Evolutionary conservation across 192 early-diverging fungal species (phyloP), one percentile per base, ranked within the genome.

Genomic region (Backusella tuberculispora): DNA sequence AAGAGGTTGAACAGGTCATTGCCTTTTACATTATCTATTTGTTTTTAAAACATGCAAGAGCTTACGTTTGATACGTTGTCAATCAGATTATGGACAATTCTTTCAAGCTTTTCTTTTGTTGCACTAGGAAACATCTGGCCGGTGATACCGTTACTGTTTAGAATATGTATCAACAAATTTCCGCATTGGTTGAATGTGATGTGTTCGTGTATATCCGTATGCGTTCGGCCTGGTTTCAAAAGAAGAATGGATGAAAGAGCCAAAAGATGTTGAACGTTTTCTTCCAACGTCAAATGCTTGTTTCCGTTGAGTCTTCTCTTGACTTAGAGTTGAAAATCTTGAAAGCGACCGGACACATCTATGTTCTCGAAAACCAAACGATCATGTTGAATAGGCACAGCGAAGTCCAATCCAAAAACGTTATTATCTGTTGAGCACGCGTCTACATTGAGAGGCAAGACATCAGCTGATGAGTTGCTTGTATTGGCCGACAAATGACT

Each of bases 71-170:
- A 68, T 45, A 68, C 66, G 14, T n/a, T 45, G 43, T 41, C 4
- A 45, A 45, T 42, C 66, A 68, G 2, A 19, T 68, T 68, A 41
- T 68, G 41, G 41, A 68, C 66, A 68, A 68, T 68, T 68, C 43
- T 15, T 68, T 68, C 66, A 68, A 68, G 66, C 38, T 68, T 68
- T 68, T 41, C 43, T 45, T 68, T 68, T 68, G 40, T 68, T 68
- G 43, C 15, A 41, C 41, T 19, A 45, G 66, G 66, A 8, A 68
- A 68, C 66, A 44, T 68, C 38, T 68, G 66, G 43, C 19, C 15
- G 43, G 19, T 45, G 34, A 68, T 68, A 45, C 66, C 19, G 66
- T 68, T 68, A 14, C 40, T 68, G 10, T 41, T 68, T 45, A 42
- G 43, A 45, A 68, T 68, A 21, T 68, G 38, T 45, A 45, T 45